Percentiles rank a stretch among this genome's conserved stretches.
These are phyloP conservation scores for Cercophora newfieldiana DNA, from an alignment of 495 filamentous ascomycete species.

Conservation along the genomic window DNA sequence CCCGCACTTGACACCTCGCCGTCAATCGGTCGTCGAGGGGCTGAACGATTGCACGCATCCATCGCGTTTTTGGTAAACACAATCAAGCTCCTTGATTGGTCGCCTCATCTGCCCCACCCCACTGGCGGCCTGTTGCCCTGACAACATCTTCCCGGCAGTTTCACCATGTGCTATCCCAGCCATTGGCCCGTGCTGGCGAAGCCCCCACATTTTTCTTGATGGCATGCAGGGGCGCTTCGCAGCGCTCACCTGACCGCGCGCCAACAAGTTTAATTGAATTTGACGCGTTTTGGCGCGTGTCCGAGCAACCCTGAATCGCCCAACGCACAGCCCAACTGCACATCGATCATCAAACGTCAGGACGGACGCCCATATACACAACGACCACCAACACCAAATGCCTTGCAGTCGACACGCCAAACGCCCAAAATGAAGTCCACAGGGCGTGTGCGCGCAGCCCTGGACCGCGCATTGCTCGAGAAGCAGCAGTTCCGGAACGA, in stretches of 20 bases:
- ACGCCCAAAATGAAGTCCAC: neutral
- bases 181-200: neutral
- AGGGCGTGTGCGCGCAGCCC: conserved; percentile 6
- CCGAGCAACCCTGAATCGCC: neutral
- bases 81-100: conserved; percentile 12
- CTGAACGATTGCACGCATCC: neutral
- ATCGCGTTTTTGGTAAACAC: conserved; percentile 30
- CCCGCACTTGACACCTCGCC: neutral
- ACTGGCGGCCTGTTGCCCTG: conserved; percentile 12
- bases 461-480: conserved; percentile 22
- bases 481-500: conserved; percentile 24
- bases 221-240: neutral
- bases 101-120: neutral
- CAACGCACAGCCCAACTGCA: neutral
- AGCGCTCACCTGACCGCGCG: conserved; percentile 33
- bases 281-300: conserved; percentile 20
- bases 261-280: conserved; percentile 25
- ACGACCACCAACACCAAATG: neutral
- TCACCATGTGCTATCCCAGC: neutral
- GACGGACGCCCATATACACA: conserved; percentile 10
- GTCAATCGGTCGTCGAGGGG: neutral
- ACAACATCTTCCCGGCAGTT: conserved; percentile 16
- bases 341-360: neutral
- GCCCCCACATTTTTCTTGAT: neutral
- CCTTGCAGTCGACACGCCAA: neutral